Evolutionary conservation across 768 basidiomycete genomes (phyloP), one percentile per base, ranked within the genome.

Genomic region (Suillus lakei): DNA sequence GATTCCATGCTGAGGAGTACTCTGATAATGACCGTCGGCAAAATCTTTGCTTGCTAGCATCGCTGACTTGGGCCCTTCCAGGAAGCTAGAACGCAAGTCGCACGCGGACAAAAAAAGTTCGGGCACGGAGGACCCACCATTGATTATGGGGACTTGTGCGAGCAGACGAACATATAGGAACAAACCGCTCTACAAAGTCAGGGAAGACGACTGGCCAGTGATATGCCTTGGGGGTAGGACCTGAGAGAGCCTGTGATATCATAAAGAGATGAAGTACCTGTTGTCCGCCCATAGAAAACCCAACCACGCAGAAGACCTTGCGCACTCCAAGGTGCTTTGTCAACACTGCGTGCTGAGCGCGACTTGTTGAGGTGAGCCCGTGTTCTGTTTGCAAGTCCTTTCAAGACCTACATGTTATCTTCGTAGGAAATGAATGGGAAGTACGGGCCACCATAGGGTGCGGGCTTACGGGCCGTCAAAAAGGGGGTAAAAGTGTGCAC

Each of bases 251-350:
- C 54, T 64, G 67, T 6, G 66, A 62, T 38, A 74, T 63, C 6
- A 63, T 60, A 28, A 70, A 56, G 34, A 64, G 43, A 50, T 59
- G 39, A 38, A 63, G 9, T n/a, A 78, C 81, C 73, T 82, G 80
- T 69, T 87, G 86, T 12, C 82, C 87, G 38, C 86, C 86, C 87
- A 88, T 88, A 1, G 85, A 86, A 64, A 86, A 84, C 6, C 87
- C 86, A 30, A 86, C 72, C 18, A 81, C 85, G 41, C 82, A 79
- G 63, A 75, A 80, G 3, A 84, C 70, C 66, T 82, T 82, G 61
- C 78, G 73, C 9, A 88, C 72, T 4, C 79, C 81, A 30, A 87
- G 78, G 26, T 67, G 71, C 54, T 85, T 77, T 39, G 83, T 84
- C 30, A 87, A 78, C 6, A 88, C 84, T 23, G 80, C 78, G 68